Evolutionary conservation across 2,329 filamentous ascomycete genomes (phyloP), one percentile per base, ranked within the genome.

Genomic region (Sclerotinia spermophila): DNA sequence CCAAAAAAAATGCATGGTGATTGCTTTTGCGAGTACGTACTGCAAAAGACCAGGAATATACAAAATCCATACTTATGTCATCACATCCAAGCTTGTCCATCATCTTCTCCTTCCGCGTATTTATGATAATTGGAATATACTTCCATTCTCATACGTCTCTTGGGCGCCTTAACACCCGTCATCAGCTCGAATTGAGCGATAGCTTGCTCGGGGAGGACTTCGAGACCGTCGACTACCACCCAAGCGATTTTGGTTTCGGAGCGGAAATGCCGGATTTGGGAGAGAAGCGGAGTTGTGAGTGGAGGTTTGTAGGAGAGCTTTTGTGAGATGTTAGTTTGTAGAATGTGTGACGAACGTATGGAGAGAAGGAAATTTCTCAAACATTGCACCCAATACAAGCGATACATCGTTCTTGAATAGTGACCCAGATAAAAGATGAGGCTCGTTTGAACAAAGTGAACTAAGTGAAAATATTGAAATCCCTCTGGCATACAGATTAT

Each of bases 161-260:
- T 85, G 2, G 91, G 91, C 24, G 91, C 90, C 79, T 90, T 86
- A 61, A 90, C 84, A 0, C 91, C 92, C 0, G 92, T 94, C 78
- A 94, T 93, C 3, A 94, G 81, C 80, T 95, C 92, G 77, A 94
- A 95, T 76, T 94, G 92, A 1, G 92, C 91, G 80, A 92, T 92
- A 0, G 90, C 92, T 78, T 94, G 92, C 78, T 94, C 92, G 0
- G 90, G 90, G 21, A 95, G 80, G 61, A 94, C 84, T 75, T 94
- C 91, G 19, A 94, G 82, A 0, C 92, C 92, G 76, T 94, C 90
- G 79, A 94, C 87, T 27, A 91, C 84, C 0, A 93, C 89, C 91
- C 91, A 94, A 55, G 91, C 85, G 73, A 85, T 82, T 69, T 87
- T 82, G 30, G 87, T 83, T 78, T 78, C 74, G 65, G 78, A 81